These are phyloP conservation scores for Monoraphidium neglectum DNA, from an alignment of 139 green algal genomes.

Conservation along the genomic window DNA sequence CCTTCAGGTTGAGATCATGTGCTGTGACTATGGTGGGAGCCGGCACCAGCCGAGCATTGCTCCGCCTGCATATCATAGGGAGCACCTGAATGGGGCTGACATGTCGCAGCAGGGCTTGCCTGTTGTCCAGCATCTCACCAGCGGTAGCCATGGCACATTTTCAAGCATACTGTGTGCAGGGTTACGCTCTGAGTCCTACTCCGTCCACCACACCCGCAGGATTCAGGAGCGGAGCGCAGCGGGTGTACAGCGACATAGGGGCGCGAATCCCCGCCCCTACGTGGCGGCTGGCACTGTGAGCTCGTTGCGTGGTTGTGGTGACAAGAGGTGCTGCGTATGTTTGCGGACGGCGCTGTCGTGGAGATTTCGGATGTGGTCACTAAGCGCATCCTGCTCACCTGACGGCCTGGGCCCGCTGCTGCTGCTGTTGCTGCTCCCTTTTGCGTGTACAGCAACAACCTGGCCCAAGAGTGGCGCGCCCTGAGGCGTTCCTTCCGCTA, in stretches of 20 bases:
- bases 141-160: neutral
- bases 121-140: neutral
- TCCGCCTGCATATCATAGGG: conserved; percentile 63
- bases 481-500: conserved; percentile 69
- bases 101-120: neutral
- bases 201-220: too few species aligned
- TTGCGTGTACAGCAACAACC: too few species aligned
- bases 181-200: neutral
- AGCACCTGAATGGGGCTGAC: conserved; percentile 57
- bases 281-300: too few species aligned
- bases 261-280: neutral
- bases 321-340: too few species aligned
- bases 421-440: neutral
- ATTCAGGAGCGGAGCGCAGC: neutral
- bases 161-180: neutral
- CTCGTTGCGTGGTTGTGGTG: too few species aligned
- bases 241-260: too few species aligned
- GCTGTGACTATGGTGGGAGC: conserved; percentile 85
- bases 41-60: conserved; percentile 70
- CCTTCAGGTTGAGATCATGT: conserved; percentile 74
- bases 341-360: too few species aligned
- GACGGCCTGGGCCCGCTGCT: neutral
- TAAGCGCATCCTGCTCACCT: neutral
- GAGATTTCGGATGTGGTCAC: conserved; percentile 29
- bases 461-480: conserved; percentile 55